Evolutionary conservation across 208 protist genomes (phyloP).

Genomic region (Plasmodiophora brassicae): DNA sequence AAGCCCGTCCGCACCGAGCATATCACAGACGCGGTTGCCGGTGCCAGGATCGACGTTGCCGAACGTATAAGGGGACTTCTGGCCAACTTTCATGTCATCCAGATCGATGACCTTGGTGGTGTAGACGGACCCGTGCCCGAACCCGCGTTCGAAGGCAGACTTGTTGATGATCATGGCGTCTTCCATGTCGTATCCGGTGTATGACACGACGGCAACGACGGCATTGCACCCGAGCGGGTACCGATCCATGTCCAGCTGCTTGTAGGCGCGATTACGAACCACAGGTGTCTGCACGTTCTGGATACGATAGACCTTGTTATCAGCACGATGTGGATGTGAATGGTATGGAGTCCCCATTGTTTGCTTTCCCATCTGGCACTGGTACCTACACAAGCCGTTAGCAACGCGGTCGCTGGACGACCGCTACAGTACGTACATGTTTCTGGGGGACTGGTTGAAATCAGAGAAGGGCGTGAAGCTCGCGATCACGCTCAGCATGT

Average conservation of each 20-base stretch:
- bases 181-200: constrained; percentile 99
- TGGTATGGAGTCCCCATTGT: constrained; percentile 94
- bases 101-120: constrained; percentile 60
- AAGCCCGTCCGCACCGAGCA: constrained; percentile 39
- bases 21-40: not conserved
- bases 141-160: constrained; percentile 89
- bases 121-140: constrained; percentile 91
- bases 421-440: constrained; percentile 83
- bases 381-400: constrained; percentile 22
- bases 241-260: constrained; percentile 74
- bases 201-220: constrained; percentile 97
- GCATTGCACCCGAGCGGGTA: constrained; percentile 96
- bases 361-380: constrained; percentile 96
- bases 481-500: constrained; percentile 92
- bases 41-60: constrained; percentile 32
- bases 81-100: constrained; percentile 41
- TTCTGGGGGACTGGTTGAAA: constrained; percentile 98
- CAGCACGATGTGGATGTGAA: constrained; percentile 78
- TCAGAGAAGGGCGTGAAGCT: constrained; percentile 97
- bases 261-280: constrained; percentile 56
- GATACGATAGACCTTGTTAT: constrained; percentile 97
- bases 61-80: not conserved
- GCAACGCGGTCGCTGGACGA: not conserved
- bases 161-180: constrained; percentile 99
- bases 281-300: constrained; percentile 93